Conservation (phyloP, 257 asterid genomes). For the Solanum chiquidenum region DNA sequence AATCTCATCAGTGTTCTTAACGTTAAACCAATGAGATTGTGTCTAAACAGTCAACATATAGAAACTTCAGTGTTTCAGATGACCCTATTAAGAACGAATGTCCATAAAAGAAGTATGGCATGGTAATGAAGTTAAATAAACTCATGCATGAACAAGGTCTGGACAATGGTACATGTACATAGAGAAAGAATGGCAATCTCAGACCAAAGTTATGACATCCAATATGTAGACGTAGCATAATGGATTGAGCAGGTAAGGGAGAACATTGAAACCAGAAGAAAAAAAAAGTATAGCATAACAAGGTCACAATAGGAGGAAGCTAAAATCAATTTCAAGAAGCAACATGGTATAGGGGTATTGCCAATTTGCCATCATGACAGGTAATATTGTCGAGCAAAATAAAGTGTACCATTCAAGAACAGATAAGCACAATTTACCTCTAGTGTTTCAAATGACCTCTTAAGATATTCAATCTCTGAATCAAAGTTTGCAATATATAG, state of each 20-base stretch:
- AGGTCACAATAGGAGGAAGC: not conserved
- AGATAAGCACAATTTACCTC: constrained; percentile 36
- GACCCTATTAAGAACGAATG: not conserved
- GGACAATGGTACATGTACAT: not conserved
- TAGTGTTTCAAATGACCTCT: constrained; percentile 61
- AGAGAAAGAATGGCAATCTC: not conserved
- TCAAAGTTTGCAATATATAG: constrained; percentile 62
- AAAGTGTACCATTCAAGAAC: not conserved
- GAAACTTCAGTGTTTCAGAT: not conserved
- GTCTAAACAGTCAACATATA: not conserved
- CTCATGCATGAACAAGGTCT: not conserved
- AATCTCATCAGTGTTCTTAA: not conserved
- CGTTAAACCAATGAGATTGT: not conserved
- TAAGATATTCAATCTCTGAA: constrained; percentile 59
- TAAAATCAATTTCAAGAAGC: not conserved
- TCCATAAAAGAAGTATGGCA: not conserved
- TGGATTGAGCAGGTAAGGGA: not conserved
- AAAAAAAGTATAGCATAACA: not conserved
- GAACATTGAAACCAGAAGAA: not conserved
- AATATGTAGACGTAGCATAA: not conserved
- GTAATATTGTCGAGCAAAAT: not conserved
- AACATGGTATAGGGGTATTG: not conserved
- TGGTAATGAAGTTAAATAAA: not conserved
- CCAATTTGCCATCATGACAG: not conserved
- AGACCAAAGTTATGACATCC: not conserved